phyloP scores from a whole-genome alignment of 2,329 filamentous ascomycete genomes.

The Gnomoniopsis smithogilvyi region DNA sequence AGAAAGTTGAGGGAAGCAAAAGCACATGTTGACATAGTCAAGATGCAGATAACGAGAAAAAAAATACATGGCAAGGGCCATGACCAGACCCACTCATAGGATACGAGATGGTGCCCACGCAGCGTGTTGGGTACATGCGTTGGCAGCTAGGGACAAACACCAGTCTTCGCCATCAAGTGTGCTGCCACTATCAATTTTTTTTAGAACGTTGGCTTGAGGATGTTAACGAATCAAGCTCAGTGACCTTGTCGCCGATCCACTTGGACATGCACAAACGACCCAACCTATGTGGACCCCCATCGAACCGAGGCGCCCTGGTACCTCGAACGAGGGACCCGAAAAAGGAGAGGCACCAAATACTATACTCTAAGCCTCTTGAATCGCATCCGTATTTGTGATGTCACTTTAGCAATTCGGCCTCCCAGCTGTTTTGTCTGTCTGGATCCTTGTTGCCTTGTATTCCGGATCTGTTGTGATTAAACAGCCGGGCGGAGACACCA shows the following conservation, averaged over 20 bases:
- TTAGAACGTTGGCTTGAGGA: not conserved
- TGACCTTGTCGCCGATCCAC: not conserved
- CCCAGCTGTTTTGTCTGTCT: not conserved
- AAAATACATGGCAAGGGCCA: not conserved
- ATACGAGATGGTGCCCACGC: not conserved
- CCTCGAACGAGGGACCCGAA: not conserved
- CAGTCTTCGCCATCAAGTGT: not conserved
- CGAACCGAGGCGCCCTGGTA: not conserved
- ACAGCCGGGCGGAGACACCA: not conserved
- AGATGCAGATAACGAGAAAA: not conserved
- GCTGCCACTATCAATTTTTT: not conserved
- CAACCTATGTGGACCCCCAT: not conserved
- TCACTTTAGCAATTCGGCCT: not conserved
- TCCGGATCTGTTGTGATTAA: not conserved
- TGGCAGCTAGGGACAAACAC: not conserved
- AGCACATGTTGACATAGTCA: not conserved
- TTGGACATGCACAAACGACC: not conserved
- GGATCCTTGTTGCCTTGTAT: not conserved
- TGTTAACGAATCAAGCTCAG: not conserved
- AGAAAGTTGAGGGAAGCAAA: not conserved
- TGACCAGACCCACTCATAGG: not conserved
- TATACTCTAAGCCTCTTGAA: not conserved
- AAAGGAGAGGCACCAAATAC: not conserved
- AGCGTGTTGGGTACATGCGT: not conserved
- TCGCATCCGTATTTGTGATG: not conserved